Evolutionary conservation across 768 basidiomycete genomes (phyloP).

Genomic region (Lactarius akahatsu): DNA sequence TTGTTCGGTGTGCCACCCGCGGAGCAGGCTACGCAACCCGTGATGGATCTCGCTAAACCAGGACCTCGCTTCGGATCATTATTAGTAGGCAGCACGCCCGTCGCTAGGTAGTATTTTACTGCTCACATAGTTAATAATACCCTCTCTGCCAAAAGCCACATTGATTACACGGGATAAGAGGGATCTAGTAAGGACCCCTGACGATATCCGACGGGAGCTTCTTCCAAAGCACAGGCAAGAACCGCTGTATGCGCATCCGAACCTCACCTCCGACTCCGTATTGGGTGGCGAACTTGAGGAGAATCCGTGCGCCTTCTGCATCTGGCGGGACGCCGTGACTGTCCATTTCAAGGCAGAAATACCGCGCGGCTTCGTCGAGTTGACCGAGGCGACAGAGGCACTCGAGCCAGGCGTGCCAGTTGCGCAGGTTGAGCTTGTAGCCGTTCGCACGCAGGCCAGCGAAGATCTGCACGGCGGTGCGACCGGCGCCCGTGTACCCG

Average conservation of each 20-base stretch:
- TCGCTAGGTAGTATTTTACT: conserved; percentile 28
- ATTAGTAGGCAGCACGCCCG: conserved; percentile 51
- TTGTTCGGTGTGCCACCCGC: conserved; percentile 51
- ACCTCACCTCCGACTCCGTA: conserved; percentile 19
- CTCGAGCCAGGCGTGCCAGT: conserved; percentile 84
- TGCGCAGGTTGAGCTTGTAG: conserved; percentile 58
- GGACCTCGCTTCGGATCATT: conserved; percentile 74
- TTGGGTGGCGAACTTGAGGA: conserved; percentile 38
- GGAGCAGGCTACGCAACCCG: conserved; percentile 56
- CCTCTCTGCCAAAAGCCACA: neutral
- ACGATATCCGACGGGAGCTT: conserved; percentile 20
- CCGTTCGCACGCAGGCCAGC: conserved; percentile 47
- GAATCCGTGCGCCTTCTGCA: conserved; percentile 48
- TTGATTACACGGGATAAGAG: neutral
- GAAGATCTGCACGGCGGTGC: conserved; percentile 56
- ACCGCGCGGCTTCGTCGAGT: conserved; percentile 64
- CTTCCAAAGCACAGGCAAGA: conserved; percentile 26
- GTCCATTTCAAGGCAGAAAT: conserved; percentile 66
- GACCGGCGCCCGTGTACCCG: conserved; percentile 54
- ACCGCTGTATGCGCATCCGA: conserved; percentile 26
- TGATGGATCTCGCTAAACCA: conserved; percentile 65
- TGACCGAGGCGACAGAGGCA: conserved; percentile 73
- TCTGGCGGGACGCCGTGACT: conserved; percentile 49
- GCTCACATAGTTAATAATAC: conserved; percentile 14
- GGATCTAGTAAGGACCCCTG: neutral